Evolutionary conservation across 2,329 filamentous ascomycete species (phyloP).

Genomic region (Colletotrichum sp.): DNA sequence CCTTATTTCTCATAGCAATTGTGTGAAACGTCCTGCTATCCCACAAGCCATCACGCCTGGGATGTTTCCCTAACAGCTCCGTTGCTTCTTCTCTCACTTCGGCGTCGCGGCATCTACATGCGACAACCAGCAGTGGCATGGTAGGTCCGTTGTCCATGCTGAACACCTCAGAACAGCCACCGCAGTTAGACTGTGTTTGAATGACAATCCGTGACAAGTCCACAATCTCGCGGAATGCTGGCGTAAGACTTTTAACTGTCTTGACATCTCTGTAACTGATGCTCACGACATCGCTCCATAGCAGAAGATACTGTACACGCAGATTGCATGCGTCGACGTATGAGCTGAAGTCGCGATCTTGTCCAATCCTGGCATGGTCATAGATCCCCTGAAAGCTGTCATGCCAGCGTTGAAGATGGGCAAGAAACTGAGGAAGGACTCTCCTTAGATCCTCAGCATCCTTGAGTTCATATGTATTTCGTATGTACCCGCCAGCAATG

Average conservation of each 20-base stretch:
- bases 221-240: constrained; percentile 47
- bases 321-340: constrained; percentile 45
- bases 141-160: constrained; percentile 52
- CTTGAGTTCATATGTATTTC: constrained; percentile 32
- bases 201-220: constrained; percentile 40
- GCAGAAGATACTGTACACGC: constrained; percentile 46
- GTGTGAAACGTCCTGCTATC: constrained; percentile 45
- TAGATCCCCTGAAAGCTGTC: constrained; percentile 42
- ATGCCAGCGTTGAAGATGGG: constrained; percentile 45
- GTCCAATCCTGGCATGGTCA: constrained; percentile 27
- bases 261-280: constrained; percentile 40
- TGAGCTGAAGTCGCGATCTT: constrained; percentile 22
- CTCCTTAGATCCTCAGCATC: constrained; percentile 30
- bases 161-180: constrained; percentile 35
- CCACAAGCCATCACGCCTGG: constrained; percentile 47
- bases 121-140: constrained; percentile 45
- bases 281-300: constrained; percentile 42
- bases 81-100: constrained; percentile 43
- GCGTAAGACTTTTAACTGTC: constrained; percentile 40
- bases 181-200: constrained; percentile 16
- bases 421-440: constrained; percentile 40
- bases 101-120: constrained; percentile 45
- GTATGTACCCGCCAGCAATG: constrained; percentile 32
- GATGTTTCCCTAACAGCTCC: constrained; percentile 42
- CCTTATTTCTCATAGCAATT: constrained; percentile 41